Evolutionary conservation across 2,329 filamentous ascomycete genomes (phyloP).

Genomic region (Phoma sp.): DNA sequence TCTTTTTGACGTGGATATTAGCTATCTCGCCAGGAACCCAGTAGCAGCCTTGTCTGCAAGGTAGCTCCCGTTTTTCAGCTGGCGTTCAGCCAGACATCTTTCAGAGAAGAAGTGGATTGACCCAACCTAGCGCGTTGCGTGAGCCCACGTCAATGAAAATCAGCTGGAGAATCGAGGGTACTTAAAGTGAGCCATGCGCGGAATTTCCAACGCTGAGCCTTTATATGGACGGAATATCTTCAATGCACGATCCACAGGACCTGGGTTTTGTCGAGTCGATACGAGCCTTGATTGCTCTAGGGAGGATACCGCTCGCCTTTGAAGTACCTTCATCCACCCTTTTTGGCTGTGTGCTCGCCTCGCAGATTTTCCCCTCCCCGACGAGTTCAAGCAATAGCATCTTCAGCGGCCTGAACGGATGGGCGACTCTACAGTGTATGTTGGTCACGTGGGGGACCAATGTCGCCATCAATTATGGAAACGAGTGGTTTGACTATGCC

Average conservation of each 20-base stretch:
- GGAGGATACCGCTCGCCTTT: constrained; percentile 2
- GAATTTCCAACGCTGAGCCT: no score
- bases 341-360: constrained; percentile 4
- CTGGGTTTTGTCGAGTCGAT: constrained; percentile 1
- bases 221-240: no score
- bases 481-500: neutral
- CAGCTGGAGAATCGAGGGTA: no score
- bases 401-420: constrained; percentile 9
- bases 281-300: constrained; percentile 1
- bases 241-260: constrained; percentile 5
- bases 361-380: neutral
- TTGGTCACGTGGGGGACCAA: constrained; percentile 8
- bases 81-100: no score
- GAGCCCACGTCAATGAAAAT: no score
- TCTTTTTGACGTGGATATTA: no score
- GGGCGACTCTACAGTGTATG: constrained; percentile 9
- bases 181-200: no score
- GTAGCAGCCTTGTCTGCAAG: no score
- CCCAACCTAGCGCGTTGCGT: no score
- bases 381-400: neutral
- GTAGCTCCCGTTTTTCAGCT: no score
- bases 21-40: no score
- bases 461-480: constrained; percentile 2
- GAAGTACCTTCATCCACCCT: constrained; percentile 2
- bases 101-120: no score